A percentile compares a stretch with the other conserved stretches of the same genome.
Evolutionary conservation across 371 early-diverging fungal genomes (phyloP).

Genomic region (Mortierella sp.): DNA sequence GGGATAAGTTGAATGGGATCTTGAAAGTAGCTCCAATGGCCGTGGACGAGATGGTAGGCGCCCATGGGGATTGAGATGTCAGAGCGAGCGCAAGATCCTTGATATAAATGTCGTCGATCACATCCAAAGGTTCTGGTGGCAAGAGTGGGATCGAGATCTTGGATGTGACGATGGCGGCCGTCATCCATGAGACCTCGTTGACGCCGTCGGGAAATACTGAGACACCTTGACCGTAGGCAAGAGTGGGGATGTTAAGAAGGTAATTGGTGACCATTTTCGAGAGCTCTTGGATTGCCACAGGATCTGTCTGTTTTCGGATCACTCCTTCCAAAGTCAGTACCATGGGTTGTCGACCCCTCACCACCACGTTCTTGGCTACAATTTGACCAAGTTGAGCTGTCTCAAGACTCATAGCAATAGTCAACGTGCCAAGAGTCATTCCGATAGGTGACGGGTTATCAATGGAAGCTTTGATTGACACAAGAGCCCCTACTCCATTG

Average conservation of each 20-base stretch:
- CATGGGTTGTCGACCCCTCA: conserved; percentile 26
- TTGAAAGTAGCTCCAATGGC: conserved; percentile 29
- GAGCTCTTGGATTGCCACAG: conserved; percentile 20
- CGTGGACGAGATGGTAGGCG: conserved; percentile 25
- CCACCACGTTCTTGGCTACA: conserved; percentile 19
- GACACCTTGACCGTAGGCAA: conserved; percentile 33
- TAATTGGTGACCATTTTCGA: conserved; percentile 35
- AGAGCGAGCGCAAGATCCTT: conserved; percentile 16
- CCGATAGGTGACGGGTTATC: conserved; percentile 42
- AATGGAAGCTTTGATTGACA: conserved; percentile 33
- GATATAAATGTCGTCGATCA: conserved; percentile 30
- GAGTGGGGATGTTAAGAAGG: conserved; percentile 29
- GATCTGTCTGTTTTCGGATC: conserved; percentile 24
- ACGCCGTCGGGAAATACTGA: conserved; percentile 40
- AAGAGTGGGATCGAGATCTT: conserved; percentile 23
- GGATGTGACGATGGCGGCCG: conserved; percentile 27
- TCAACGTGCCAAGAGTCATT: conserved; percentile 34
- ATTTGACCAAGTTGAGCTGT: conserved; percentile 35
- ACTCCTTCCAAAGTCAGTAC: conserved; percentile 22
- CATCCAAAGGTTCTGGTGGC: conserved; percentile 26
- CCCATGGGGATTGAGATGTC: conserved; percentile 31
- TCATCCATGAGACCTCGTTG: conserved; percentile 29
- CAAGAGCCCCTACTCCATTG: conserved; percentile 26
- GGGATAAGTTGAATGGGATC: conserved; percentile 33
- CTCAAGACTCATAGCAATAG: conserved; percentile 29